Evolutionary conservation across 164 flowering plant species (phyloP), one percentile per base, ranked within the genome.

Genomic region (Malania oleifera): DNA sequence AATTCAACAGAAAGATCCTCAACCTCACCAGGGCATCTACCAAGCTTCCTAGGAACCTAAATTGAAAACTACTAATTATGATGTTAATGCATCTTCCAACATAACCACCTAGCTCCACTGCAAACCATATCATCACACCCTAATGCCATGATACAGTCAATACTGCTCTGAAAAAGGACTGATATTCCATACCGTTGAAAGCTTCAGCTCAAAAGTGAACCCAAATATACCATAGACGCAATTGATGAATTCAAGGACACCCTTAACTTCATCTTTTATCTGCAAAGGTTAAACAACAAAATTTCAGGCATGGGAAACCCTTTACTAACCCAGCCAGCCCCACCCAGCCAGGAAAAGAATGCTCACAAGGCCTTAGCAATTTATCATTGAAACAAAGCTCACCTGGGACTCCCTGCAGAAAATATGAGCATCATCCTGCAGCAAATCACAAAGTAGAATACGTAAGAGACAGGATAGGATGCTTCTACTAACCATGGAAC

Each of bases 371-470:
- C 24, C 11, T 48, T 48, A 6, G 17, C 9, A 48, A 7, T 0
- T 20, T 48, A 10, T 25, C 13, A 48, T 6, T 5, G 0, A 48
- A 27, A 52, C 10, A 19, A 14, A 55, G 63, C 73, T 77, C 48
- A 89, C 99, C 83, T 91, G 97, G 47, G 81, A 79, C 67, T 95
- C 93, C 72, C 78, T 78, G 73, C 99, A 95, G 72, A 91, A 95
- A 47, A 95, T 95, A 73, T 95, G 99, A 63, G 99, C 99, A 84
- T 95, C 99, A 80, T 95, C 99, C 99, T 95, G 93, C 28, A 61
- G 57, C 23, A 68, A 9, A 57, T 53, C 15, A 11, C 14, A 18
- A n/a, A 39, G 10, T 1, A 60, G 44, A 26, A 24, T n/a, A 29
- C 9, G 53, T 62, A 47, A 59, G 29, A 58, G 50, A 7, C 15